A percentile compares a stretch with the other conserved stretches of the same genome.
phyloP scores from a whole-genome alignment of 139 green algal genomes.

The Haematococcus sp. region DNA sequence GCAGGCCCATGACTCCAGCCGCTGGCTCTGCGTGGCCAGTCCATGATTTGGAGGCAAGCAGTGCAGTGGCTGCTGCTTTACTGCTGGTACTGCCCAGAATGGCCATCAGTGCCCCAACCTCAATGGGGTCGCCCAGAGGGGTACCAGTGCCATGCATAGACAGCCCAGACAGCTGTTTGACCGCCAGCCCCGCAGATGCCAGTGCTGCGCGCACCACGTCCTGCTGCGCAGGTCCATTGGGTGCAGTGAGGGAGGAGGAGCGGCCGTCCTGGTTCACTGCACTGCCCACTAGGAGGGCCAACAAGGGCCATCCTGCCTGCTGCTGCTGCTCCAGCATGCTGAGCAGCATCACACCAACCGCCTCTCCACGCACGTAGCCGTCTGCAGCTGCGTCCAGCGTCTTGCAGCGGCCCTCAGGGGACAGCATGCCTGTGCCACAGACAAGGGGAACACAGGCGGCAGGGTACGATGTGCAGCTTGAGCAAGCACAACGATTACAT shows the following conservation, averaged over 20 bases:
- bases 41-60: conserved; percentile 69
- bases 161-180: conserved; percentile 39
- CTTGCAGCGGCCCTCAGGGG: conserved; percentile 81
- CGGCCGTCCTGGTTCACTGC: conserved; percentile 90
- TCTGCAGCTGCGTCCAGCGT: conserved; percentile 77
- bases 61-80: conserved; percentile 14
- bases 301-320: conserved; percentile 12
- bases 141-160: conserved; percentile 81
- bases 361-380: conserved; percentile 78
- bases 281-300: conserved; percentile 58
- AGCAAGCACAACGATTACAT: neutral
- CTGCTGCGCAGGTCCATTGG: conserved; percentile 87
- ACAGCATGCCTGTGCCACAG: conserved; percentile 56
- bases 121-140: conserved; percentile 82
- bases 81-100: no score
- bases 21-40: conserved; percentile 65
- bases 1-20: conserved; percentile 62
- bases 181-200: conserved; percentile 6
- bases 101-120: conserved; percentile 54
- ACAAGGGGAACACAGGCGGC: no score
- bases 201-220: conserved; percentile 63
- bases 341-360: conserved; percentile 35
- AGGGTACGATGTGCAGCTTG: no score
- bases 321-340: neutral
- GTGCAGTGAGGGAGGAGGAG: conserved; percentile 81